phyloP scores from a whole-genome alignment of 163 green algal genomes.

The Coccomyxa subellipsoidea region DNA sequence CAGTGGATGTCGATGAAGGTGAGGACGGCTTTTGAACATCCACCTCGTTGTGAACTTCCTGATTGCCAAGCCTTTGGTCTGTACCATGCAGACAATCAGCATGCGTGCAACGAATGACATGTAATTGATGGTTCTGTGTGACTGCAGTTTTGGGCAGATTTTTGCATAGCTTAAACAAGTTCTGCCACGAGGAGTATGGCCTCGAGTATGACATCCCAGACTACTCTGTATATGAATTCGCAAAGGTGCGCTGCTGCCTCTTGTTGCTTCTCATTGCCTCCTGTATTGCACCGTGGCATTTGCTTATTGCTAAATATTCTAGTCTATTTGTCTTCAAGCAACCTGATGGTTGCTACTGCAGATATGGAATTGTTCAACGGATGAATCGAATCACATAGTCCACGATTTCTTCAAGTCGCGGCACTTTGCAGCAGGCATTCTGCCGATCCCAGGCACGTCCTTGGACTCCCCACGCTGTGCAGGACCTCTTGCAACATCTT shows the following conservation, averaged over 20 bases:
- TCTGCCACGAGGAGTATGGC: slow-evolving; percentile 71
- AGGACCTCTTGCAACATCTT: not conserved
- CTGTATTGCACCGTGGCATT: too few species aligned
- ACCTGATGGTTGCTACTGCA: slow-evolving; percentile 35
- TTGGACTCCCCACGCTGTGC: not conserved
- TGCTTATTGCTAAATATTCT: too few species aligned
- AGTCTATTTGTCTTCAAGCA: too few species aligned
- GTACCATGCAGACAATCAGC: not conserved
- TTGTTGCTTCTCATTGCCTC: too few species aligned
- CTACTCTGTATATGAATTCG: slow-evolving; percentile 91
- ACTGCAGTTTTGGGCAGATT: slow-evolving; percentile 85
- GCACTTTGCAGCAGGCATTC: slow-evolving; percentile 86
- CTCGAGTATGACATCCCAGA: slow-evolving; percentile 73
- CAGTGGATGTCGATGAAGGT: slow-evolving; percentile 74
- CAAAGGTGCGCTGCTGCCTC: slow-evolving; percentile 50
- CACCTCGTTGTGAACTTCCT: not conserved
- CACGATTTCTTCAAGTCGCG: slow-evolving; percentile 92
- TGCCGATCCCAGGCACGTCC: slow-evolving; percentile 75
- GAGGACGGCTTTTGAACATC: not conserved
- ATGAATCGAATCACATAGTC: slow-evolving; percentile 80
- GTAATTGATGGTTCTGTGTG: not conserved
- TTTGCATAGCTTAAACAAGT: slow-evolving; percentile 78
- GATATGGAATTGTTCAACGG: slow-evolving; percentile 79
- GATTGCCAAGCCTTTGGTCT: not conserved
- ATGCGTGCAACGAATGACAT: not conserved